A percentile compares a stretch with the other conserved stretches of the same genome.
Conservation (phyloP, 2,329 filamentous ascomycete species). For the Myriosclerotinia duriaeana region DNA sequence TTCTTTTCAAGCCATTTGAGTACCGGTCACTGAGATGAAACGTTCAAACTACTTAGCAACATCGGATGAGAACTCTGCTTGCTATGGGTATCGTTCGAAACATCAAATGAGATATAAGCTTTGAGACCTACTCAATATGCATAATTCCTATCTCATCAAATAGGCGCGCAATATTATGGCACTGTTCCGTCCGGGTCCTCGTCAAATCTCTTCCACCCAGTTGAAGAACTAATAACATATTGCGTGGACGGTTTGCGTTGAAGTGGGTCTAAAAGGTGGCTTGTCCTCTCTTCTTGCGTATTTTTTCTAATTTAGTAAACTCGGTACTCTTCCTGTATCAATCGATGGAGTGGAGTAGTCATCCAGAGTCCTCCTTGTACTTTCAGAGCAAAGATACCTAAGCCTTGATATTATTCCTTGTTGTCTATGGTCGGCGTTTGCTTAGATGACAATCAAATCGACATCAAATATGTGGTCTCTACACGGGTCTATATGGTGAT, state of each 20-base stretch:
- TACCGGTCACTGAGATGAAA: background rate
- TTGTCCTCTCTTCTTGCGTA: background rate
- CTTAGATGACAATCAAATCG: background rate
- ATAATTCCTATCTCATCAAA: background rate
- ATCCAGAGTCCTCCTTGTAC: background rate
- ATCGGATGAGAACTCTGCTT: background rate
- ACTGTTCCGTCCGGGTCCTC: background rate
- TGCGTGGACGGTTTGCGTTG: conserved; percentile 1
- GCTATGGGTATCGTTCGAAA: background rate
- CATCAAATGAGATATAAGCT: background rate
- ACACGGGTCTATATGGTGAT: background rate
- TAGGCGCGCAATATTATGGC: background rate
- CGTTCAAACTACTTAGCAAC: background rate
- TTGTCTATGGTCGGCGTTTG: background rate
- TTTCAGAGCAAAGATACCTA: background rate
- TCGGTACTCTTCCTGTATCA: background rate
- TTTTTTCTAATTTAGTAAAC: background rate
- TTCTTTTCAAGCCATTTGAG: background rate
- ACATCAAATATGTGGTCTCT: background rate
- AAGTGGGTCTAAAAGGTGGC: background rate
- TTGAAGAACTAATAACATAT: background rate
- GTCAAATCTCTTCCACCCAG: background rate
- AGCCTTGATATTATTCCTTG: background rate
- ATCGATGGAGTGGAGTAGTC: background rate
- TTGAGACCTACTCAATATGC: background rate